Evolutionary conservation across 306 rosid genomes (phyloP).

Genomic region (Prunus mume): DNA sequence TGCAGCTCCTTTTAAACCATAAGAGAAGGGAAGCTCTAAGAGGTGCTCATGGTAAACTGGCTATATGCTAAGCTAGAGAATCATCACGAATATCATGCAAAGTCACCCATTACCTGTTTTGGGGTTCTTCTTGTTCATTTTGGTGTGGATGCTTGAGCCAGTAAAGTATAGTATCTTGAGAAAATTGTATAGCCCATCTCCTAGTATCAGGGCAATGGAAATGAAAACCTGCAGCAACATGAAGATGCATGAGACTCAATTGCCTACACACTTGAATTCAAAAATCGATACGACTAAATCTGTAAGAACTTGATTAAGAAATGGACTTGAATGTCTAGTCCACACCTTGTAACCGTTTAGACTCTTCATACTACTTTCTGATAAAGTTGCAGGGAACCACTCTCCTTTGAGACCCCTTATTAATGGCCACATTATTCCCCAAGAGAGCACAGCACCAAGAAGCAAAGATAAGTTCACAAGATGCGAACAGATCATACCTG

Average conservation of each 20-base stretch:
- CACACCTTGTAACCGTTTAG: conserved; percentile 90
- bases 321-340: neutral
- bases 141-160: conserved; percentile 44
- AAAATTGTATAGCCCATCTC: conserved; percentile 96
- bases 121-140: conserved; percentile 43
- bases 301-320: neutral
- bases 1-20: neutral
- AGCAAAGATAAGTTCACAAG: conserved; percentile 89
- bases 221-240: conserved; percentile 69
- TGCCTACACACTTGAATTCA: conserved; percentile 10
- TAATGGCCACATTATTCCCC: conserved; percentile 99
- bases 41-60: neutral
- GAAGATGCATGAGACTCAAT: conserved; percentile 17
- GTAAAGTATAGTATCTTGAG: conserved; percentile 72
- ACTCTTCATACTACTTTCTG: conserved; percentile 93
- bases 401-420: conserved; percentile 81
- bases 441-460: conserved; percentile 87
- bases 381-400: conserved; percentile 74
- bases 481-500: conserved; percentile 98
- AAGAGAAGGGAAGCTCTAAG: neutral
- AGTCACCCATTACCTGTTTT: conserved; percentile 45
- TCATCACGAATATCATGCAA: neutral
- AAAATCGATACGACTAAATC: conserved; percentile 1
- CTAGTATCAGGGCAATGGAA: conserved; percentile 88
- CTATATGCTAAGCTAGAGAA: neutral